Percentiles rank a stretch among this genome's conserved stretches.
Conservation (phyloP, 2,329 filamentous ascomycete genomes). For the Aureobasidium leucospermi region DNA sequence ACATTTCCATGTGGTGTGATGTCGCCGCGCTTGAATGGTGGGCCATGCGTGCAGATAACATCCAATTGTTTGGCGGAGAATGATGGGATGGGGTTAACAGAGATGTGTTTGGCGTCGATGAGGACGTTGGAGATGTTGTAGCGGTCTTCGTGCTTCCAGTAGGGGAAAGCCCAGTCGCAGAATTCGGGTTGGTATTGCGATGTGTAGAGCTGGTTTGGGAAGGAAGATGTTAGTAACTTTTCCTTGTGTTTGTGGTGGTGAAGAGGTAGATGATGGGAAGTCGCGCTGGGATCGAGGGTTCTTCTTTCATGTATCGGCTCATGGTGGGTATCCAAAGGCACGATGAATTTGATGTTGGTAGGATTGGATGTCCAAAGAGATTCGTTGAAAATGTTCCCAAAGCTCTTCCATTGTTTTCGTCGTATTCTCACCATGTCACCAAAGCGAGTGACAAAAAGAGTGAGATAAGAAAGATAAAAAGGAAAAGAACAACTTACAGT, state of each 20-base stretch:
- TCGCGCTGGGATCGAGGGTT: no score
- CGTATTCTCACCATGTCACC: no score
- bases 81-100: slow-evolving; percentile 30
- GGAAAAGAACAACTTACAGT: slow-evolving; percentile 20
- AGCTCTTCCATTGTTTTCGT: no score
- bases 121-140: slow-evolving; percentile 36
- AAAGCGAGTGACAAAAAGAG: neutral
- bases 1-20: slow-evolving; percentile 31
- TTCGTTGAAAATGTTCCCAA: no score
- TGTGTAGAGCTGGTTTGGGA: slow-evolving; percentile 37
- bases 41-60: slow-evolving; percentile 56
- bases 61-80: slow-evolving; percentile 33
- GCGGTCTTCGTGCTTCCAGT: slow-evolving; percentile 43
- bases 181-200: slow-evolving; percentile 51
- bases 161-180: slow-evolving; percentile 50
- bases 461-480: neutral
- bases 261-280: no score
- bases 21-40: slow-evolving; percentile 47
- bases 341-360: no score
- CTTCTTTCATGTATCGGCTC: no score
- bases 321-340: no score
- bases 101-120: slow-evolving; percentile 25
- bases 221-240: neutral
- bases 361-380: no score
- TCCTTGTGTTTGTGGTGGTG: neutral